Percentiles rank a stretch among this genome's conserved stretches.
phyloP scores from a whole-genome alignment of 495 filamentous ascomycete species.

The Penicillium coprophilum region DNA sequence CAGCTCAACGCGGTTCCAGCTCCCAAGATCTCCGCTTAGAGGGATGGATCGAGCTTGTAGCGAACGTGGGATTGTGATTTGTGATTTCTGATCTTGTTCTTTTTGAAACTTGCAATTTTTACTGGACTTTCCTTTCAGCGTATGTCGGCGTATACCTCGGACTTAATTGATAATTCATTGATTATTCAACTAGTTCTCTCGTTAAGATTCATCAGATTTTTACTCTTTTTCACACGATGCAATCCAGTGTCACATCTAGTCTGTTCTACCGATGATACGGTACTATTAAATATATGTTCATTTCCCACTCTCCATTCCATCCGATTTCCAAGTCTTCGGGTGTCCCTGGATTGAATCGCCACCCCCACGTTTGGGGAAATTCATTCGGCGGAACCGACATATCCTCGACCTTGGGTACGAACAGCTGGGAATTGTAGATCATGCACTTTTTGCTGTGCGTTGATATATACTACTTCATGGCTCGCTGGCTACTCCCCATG shows the following conservation, averaged over 20 bases:
- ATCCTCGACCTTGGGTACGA: neutral
- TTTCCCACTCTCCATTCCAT: neutral
- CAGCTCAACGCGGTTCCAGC: constrained; percentile 8
- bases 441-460: too few relatives aligned
- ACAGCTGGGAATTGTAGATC: neutral
- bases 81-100: neutral
- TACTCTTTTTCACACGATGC: neutral
- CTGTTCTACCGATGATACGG: neutral
- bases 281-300: neutral
- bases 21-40: constrained; percentile 5
- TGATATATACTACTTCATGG: too few relatives aligned
- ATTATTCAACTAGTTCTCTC: neutral
- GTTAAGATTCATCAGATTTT: neutral
- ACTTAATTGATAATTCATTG: neutral
- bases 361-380: constrained; percentile 1
- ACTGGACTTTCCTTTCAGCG: neutral
- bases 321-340: neutral
- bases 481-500: too few relatives aligned
- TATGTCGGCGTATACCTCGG: neutral
- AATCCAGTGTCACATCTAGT: neutral
- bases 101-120: neutral
- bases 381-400: neutral
- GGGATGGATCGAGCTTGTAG: neutral
- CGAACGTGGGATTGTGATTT: neutral
- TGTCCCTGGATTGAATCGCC: neutral